Conservation (phyloP, 2,329 filamentous ascomycete genomes). For the Mycosphaerella arachidis region DNA sequence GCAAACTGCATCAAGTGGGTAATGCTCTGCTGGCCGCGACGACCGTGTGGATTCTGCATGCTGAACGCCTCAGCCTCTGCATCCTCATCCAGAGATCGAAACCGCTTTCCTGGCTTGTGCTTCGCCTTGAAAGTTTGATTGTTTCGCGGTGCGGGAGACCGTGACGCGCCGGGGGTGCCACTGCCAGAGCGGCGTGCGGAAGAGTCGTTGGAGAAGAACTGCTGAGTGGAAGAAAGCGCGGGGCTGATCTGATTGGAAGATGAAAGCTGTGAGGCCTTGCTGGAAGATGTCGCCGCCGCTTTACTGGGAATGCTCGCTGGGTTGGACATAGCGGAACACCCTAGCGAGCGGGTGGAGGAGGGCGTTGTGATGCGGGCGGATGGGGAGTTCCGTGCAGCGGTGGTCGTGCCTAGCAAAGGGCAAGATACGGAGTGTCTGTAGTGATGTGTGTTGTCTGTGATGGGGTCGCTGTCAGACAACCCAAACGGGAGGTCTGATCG, state of each 20-base stretch:
- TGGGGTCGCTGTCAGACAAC: conserved; percentile 5
- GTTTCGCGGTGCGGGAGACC: conserved; percentile 57
- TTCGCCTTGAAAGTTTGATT: conserved; percentile 73
- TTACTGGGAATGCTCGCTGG: conserved; percentile 33
- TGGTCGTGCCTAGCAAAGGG: conserved; percentile 8
- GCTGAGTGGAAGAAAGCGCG: conserved; percentile 40
- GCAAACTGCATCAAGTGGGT: conserved; percentile 94
- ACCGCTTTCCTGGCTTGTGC: conserved; percentile 75
- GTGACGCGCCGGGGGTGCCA: conserved; percentile 24
- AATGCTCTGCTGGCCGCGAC: conserved; percentile 92
- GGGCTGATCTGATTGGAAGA: conserved; percentile 37
- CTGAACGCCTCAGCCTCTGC: conserved; percentile 64
- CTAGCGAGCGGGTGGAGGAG: conserved; percentile 13
- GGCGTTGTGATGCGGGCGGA: conserved; percentile 5
- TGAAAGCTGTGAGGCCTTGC: conserved; percentile 35
- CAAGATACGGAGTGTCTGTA: not conserved
- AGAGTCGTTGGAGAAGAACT: conserved; percentile 41
- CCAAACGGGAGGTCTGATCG: conserved; percentile 7
- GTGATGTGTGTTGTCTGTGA: not conserved
- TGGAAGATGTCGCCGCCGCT: conserved; percentile 36
- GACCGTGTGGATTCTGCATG: conserved; percentile 44
- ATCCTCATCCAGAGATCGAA: conserved; percentile 71
- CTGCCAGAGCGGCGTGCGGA: conserved; percentile 39
- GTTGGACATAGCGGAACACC: conserved; percentile 38
- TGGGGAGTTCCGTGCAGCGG: conserved; percentile 5